Evolutionary conservation across 2,329 filamentous ascomycete genomes (phyloP), one percentile per base, ranked within the genome.

Genomic region (Nemania abortiva): DNA sequence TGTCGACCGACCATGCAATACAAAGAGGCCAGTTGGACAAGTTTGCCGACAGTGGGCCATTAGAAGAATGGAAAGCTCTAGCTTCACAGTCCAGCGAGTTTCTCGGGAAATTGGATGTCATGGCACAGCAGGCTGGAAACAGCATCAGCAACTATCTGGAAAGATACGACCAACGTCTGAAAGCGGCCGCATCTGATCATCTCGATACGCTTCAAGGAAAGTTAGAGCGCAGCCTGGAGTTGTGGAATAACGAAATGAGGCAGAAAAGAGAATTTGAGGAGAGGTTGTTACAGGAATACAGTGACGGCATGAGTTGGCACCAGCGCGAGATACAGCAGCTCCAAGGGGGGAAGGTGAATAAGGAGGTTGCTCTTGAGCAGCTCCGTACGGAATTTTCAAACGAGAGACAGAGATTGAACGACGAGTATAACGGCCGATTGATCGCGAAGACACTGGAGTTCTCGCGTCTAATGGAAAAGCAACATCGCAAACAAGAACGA

Each of bases 251-350:
- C 22, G 42, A 66, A 29, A 66, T 58, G 20, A 66, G 53, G 47
- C 56, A 67, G 56, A 59, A 59, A 31, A 54, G 31, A 34, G 57
- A 65, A 20, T 63, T 70, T 22, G 50, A 65, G 31, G 52, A 54
- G 22, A 24, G 39, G 2, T 6, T 57, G 18, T 3, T 61, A 15
- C 34, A 29, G 37, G 52, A 61, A 45, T 63, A 58, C 6, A 47
- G 29, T 27, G 54, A 66, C 6, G n/a, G 24, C n/a, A 29, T 47
- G 22, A 31, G 27, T 15, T 50, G 29, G 57, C 57, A 69, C 18
- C 57, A 62, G 24, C 55, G n/a, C n/a, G 61, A 64, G 39, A 61
- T 65, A 59, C 29, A 59, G 15, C 52, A 52, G 5, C 53, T 67
- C n/a, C 47, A 59, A 29, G 22, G 49, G 11, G 45, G 65, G 22